A percentile compares a stretch with the other conserved stretches of the same genome.
Conservation (phyloP, 2,329 filamentous ascomycete genomes). For the Microsporum ferrugineum region DNA sequence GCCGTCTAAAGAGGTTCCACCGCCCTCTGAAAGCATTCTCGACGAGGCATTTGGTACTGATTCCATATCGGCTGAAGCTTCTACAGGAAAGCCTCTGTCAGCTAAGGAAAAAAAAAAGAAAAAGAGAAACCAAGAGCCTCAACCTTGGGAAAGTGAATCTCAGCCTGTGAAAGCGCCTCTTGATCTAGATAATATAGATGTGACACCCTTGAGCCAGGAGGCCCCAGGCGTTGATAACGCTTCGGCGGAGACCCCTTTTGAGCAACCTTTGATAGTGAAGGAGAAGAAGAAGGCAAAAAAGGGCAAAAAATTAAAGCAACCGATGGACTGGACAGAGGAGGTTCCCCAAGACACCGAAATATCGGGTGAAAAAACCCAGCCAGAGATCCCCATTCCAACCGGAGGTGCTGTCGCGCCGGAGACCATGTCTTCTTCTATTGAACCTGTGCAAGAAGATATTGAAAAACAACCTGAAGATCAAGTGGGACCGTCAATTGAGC, state of each 20-base stretch:
- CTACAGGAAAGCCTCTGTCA: too few relatives aligned
- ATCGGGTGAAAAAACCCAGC: background rate
- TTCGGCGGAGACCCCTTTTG: background rate
- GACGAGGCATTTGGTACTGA: background rate
- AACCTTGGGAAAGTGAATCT: conserved; percentile 9
- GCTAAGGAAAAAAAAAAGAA: conserved; percentile 31
- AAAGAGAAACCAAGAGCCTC: conserved; percentile 13
- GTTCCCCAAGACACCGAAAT: background rate
- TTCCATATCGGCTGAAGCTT: too few relatives aligned
- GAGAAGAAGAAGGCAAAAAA: conserved; percentile 41
- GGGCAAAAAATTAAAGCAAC: conserved; percentile 27
- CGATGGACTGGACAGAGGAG: conserved; percentile 6
- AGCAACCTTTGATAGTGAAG: conserved; percentile 13
- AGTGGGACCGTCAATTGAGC: background rate
- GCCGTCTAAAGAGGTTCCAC: background rate
- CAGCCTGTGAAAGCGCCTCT: background rate
- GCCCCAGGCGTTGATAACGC: background rate
- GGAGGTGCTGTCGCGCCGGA: background rate
- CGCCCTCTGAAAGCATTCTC: background rate
- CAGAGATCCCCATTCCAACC: background rate
- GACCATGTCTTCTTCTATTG: background rate
- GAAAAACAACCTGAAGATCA: background rate
- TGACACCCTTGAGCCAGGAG: background rate
- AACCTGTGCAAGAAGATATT: background rate
- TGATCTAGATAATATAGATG: background rate